Evolutionary conservation across 2,329 filamentous ascomycete genomes (phyloP), one percentile per base, ranked within the genome.

Genomic region (Elsinoe fawcettii): DNA sequence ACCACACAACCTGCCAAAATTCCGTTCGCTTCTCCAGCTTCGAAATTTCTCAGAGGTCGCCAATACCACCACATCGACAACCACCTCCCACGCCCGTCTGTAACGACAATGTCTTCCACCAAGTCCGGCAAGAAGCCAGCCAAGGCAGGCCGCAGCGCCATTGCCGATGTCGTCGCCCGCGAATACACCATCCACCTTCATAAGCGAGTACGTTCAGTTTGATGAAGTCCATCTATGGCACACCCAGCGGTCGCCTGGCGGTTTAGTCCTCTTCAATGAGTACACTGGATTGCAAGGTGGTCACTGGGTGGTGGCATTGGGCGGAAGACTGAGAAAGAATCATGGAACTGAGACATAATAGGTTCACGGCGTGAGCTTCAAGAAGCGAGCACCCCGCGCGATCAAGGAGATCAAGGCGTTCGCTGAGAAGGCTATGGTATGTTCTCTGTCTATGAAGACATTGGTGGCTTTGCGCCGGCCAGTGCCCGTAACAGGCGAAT

Each of bases 121-220:
- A 61, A 66, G 46, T 70, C 74, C 66, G 41, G 43, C 54, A 75
- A 66, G 70, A 82, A 84, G 79, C 86, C 84, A 79, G 79, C 77
- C 75, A 87, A 86, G 81, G 87, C 87, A 80, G 75, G 77, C 72
- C 89, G 91, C 75, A 96, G 90, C 78, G 95, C 95, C 81, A 96
- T 99, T 78, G 86, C 90, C 79, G 92, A 99, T 80, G 95, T 99
- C 75, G 92, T 99, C 77, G 87, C 93, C 73, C 90, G 93, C 84
- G 95, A 99, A 84, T 99, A 99, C 86, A 99, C 93, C 79, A 97
- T 99, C 82, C 92, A 99, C 85, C 82, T 99, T 71, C 93, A 99
- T 89, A 97, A 96, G 88, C 88, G 92, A 80, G 89, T 95, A 91
- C 76, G 87, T 77, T 83, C 81, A 82, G 82, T 85, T 84, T 85